Evolutionary conservation across 2,329 filamentous ascomycete genomes (phyloP), one percentile per base, ranked within the genome.

Genomic region (Alternaria viburni): DNA sequence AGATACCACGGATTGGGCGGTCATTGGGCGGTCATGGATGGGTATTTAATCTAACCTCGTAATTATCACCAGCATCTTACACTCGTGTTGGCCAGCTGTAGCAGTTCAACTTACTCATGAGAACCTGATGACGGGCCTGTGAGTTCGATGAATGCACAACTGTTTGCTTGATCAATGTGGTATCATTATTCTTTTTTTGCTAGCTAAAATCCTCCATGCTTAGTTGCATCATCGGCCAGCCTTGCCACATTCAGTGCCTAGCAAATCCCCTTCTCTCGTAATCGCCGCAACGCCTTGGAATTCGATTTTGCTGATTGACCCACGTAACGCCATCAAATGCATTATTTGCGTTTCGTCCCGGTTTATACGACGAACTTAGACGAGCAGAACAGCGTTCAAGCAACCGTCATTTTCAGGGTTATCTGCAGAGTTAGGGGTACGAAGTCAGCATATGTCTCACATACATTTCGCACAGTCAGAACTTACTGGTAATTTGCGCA

Each of bases 371-470:
- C 28, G 15, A 59, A 49, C 44, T 46, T 70, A 79, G 43, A 78
- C 76, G 4, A 79, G 70, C 57, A 79, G 62, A n/a, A 79, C 75
- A 6, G 78, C 77, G 58, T 80, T 80, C 17, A 80, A 60, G 60
- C 78, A 80, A 6, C 78, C 78, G 56, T 80, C 78, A 56, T 80
- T 80, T 54, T 80, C 77, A 1, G 78, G 78, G 52, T 80, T 80
- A 66, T 79, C 28, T 28, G n/a, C n/a, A 25, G 23, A 25, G 23
- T 28, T 30, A 30, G 28, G 13, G 28, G 28, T 12, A 30, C 11
- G 2, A 30, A 30, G 28, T 30, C 12, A 30, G 28, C 28, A n/a
- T 30, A 30, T 6, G 28, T 30, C 28, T 30, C 28, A 30, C 28
- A 30, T 30, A 12, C 28, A 30, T 12, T 30, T 30, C 28, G 12